Evolutionary conservation across 768 basidiomycete genomes (phyloP).

Genomic region (Termitomyces sp.): DNA sequence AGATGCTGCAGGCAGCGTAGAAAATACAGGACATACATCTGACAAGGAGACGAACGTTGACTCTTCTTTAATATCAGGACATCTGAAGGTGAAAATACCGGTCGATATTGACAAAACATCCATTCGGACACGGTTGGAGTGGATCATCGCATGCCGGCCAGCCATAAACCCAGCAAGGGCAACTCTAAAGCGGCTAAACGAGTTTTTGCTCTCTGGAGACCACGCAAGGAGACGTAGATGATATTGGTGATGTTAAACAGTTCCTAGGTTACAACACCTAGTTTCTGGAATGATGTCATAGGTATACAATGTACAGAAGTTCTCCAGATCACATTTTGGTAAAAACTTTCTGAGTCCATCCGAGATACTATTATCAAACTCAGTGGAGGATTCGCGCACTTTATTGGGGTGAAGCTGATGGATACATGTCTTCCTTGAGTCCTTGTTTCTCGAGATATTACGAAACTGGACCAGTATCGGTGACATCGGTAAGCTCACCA

Average conservation of each 20-base stretch:
- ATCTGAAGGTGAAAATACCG: background rate
- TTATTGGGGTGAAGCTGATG: conserved; percentile 1
- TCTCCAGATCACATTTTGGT: background rate
- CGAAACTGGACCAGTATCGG: background rate
- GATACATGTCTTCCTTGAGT: background rate
- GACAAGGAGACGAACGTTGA: background rate
- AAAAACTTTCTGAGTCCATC: background rate
- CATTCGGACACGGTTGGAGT: conserved; percentile 74
- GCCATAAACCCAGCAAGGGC: conserved; percentile 79
- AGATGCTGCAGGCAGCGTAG: background rate
- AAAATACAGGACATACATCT: background rate
- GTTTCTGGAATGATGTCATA: background rate
- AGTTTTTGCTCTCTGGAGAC: conserved; percentile 46
- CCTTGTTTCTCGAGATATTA: background rate
- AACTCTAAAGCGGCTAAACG: conserved; percentile 76
- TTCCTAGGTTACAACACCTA: background rate
- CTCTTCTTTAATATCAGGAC: background rate
- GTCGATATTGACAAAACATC: conserved; percentile 44
- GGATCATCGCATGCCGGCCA: conserved; percentile 75
- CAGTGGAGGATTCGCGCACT: background rate
- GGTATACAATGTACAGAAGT: background rate
- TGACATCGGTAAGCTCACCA: background rate
- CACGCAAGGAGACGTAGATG: background rate
- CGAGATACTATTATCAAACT: background rate
- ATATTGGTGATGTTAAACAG: background rate